Evolutionary conservation across 2,329 filamentous ascomycete species (phyloP).

Genomic region (Alternaria sp.): DNA sequence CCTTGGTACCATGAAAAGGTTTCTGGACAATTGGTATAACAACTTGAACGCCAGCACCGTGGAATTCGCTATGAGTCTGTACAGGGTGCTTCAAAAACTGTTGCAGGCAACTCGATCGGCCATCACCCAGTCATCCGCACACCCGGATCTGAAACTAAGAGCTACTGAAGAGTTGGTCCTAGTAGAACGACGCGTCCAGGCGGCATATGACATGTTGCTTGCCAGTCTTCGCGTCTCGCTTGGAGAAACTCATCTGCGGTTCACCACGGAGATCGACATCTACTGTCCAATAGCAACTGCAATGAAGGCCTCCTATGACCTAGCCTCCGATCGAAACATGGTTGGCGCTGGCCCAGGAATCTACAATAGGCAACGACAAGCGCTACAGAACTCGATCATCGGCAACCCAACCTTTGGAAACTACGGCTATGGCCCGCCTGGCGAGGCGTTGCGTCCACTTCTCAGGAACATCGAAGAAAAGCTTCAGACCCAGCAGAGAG

Average conservation of each 20-base stretch:
- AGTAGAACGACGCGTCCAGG: neutral
- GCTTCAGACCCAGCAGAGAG: neutral
- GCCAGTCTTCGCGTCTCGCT: neutral
- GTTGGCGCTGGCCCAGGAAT: neutral
- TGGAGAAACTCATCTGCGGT: slow-evolving; percentile 1
- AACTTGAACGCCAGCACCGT: neutral
- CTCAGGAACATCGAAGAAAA: neutral
- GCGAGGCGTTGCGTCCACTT: neutral
- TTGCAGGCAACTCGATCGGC: neutral
- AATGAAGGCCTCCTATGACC: slow-evolving; percentile 9
- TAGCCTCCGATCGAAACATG: neutral
- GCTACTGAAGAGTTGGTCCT: slow-evolving; percentile 1
- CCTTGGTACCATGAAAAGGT: neutral
- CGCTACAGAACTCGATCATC: neutral
- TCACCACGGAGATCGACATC: slow-evolving; percentile 15
- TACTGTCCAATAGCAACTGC: slow-evolving; percentile 9
- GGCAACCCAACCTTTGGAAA: neutral
- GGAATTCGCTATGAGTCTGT: neutral
- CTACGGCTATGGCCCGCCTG: neutral
- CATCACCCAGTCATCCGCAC: neutral
- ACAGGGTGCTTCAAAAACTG: neutral
- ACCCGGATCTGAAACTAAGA: slow-evolving; percentile 1
- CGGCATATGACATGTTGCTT: neutral
- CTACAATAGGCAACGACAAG: slow-evolving; percentile 1
- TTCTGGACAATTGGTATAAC: slow-evolving; percentile 6